Conservation (phyloP, 768 basidiomycete genomes). For the Suillus spraguei region DNA sequence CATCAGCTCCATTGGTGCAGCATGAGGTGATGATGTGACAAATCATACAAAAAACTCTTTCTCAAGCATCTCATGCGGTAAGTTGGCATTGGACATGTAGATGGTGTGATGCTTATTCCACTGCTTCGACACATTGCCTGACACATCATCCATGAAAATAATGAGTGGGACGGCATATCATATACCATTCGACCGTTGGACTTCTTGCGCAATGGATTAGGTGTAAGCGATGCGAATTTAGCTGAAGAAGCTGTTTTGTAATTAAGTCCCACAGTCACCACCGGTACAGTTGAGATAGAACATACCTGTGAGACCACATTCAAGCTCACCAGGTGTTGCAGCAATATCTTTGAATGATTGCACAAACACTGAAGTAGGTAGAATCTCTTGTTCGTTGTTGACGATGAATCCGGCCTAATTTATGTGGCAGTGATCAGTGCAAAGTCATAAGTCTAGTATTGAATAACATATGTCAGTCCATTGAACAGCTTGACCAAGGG, state of each 20-base stretch:
- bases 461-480: no score
- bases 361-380: not conserved
- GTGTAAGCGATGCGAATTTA: constrained; percentile 8
- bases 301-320: constrained; percentile 10
- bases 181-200: constrained; percentile 13
- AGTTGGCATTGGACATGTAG: constrained; percentile 39
- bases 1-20: constrained; percentile 41
- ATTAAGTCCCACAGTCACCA: not conserved
- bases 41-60: constrained; percentile 43
- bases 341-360: constrained; percentile 5
- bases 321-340: not conserved
- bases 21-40: constrained; percentile 40
- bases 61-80: constrained; percentile 37
- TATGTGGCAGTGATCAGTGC: no score
- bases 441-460: no score
- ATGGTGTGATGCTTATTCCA: constrained; percentile 50
- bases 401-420: no score
- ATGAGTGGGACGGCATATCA: not conserved
- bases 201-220: constrained; percentile 14
- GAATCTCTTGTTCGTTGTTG: constrained; percentile 1
- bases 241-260: no score
- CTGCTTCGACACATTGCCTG: constrained; percentile 44
- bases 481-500: no score
- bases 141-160: constrained; percentile 40
- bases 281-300: not conserved